Evolutionary conservation across 352 stramenopile genomes (phyloP).

Genomic region (Thalassiosira oceanica): DNA sequence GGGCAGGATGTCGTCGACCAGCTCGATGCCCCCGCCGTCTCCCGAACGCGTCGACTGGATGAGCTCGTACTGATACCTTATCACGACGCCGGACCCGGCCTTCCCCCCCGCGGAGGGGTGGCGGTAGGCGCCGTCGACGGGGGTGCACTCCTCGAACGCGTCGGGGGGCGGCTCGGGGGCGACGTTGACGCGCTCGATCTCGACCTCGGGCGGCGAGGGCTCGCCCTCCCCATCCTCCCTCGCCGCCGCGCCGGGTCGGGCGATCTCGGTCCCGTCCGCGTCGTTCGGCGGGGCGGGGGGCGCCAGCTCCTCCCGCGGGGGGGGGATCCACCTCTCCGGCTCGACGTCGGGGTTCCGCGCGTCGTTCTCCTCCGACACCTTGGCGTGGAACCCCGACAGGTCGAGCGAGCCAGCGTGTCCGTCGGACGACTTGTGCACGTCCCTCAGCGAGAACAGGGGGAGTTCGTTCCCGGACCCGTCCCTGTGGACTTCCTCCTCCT

Average conservation of each 20-base stretch:
- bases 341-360: neutral
- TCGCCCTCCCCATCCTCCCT: too few species aligned
- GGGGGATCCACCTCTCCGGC: neutral
- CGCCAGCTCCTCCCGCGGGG: neutral
- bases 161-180: neutral
- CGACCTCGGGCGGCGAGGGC: neutral
- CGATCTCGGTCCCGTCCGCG: too few species aligned
- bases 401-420: neutral
- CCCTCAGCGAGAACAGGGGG: neutral
- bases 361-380: neutral
- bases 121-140: neutral
- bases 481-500: neutral
- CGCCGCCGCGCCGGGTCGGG: too few species aligned
- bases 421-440: neutral
- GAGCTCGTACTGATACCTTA: neutral
- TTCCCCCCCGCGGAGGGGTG: neutral
- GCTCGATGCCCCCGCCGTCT: neutral
- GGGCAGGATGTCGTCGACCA: slow-evolving; percentile 20
- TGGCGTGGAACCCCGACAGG: neutral
- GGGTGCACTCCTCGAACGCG: neutral
- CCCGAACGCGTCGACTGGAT: neutral
- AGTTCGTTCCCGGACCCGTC: neutral
- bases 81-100: neutral
- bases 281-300: too few species aligned
- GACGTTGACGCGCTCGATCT: neutral